These are phyloP conservation scores for Thozetella sp. DNA, from an alignment of 495 filamentous ascomycete genomes.

Conservation along the genomic window DNA sequence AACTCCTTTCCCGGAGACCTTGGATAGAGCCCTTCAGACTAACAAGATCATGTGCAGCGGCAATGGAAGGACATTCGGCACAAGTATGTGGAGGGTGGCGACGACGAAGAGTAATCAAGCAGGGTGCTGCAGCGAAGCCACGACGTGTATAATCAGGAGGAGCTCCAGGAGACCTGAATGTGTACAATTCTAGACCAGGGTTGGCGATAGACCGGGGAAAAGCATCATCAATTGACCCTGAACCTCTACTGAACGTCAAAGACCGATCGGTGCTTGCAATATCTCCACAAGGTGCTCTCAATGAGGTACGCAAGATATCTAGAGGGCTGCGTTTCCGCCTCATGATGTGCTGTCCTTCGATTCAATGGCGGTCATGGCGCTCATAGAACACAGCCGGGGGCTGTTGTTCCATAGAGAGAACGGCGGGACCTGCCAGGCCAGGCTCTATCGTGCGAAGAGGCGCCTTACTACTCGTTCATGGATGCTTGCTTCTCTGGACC, in stretches of 20 bases:
- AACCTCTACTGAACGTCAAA: background rate
- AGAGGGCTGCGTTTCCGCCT: too few relatives aligned
- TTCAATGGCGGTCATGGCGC: too few relatives aligned
- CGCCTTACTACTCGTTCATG: too few relatives aligned
- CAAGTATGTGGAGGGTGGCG: constrained; percentile 68
- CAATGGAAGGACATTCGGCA: constrained; percentile 99
- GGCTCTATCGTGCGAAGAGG: too few relatives aligned
- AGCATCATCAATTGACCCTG: constrained; percentile 13
- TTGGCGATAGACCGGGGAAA: constrained; percentile 21
- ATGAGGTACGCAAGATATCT: too few relatives aligned
- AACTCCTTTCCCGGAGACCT: background rate
- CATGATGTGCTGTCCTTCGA: too few relatives aligned
- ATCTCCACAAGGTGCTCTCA: too few relatives aligned
- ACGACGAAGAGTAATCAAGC: constrained; percentile 21
- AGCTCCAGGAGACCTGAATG: background rate
- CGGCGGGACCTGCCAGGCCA: too few relatives aligned
- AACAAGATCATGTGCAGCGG: constrained; percentile 57
- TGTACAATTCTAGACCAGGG: constrained; percentile 16
- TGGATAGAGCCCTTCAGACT: too few relatives aligned
- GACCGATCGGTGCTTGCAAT: background rate
- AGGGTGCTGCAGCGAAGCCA: background rate
- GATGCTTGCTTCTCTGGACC: too few relatives aligned
- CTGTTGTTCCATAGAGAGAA: too few relatives aligned
- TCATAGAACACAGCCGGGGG: too few relatives aligned
- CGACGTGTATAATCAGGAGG: background rate